Percentiles rank a stretch among this genome's conserved stretches.
Conservation (phyloP, 2,329 filamentous ascomycete species). For the Didymella glomerata region DNA sequence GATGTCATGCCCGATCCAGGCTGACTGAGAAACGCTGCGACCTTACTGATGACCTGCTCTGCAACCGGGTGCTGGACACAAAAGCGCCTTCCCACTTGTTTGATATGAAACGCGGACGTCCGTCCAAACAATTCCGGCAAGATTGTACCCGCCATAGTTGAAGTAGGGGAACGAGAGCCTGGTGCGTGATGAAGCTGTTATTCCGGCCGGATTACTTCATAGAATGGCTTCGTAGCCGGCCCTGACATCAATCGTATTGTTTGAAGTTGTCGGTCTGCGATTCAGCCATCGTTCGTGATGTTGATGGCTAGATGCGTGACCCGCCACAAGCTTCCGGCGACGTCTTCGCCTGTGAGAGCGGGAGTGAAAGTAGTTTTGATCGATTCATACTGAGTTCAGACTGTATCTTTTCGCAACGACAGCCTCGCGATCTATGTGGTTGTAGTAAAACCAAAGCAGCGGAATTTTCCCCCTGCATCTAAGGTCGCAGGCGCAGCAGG, state of each 20-base stretch:
- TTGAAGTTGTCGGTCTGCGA: not conserved
- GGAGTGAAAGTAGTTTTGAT: not conserved
- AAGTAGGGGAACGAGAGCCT: too few species aligned
- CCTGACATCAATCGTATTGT: not conserved
- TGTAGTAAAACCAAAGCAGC: not conserved
- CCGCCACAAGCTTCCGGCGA: not conserved
- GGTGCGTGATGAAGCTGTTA: not conserved
- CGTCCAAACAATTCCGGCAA: not conserved
- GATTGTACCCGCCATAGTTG: not conserved
- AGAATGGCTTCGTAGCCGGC: not conserved
- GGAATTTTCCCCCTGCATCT: not conserved
- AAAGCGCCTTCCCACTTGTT: not conserved
- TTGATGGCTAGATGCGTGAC: not conserved
- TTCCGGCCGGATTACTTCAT: too few species aligned
- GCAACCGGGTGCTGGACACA: not conserved
- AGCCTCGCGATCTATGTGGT: not conserved
- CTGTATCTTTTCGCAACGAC: not conserved
- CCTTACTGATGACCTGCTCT: not conserved
- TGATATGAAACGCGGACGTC: constrained; percentile 17
- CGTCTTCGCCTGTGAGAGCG: not conserved
- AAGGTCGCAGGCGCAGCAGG: not conserved
- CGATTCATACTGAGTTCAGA: not conserved
- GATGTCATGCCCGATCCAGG: constrained; percentile 2
- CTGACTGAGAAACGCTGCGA: not conserved
- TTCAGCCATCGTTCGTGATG: not conserved